Evolutionary conservation across 352 stramenopile species (phyloP), one percentile per base, ranked within the genome.

Genomic region (Pseudoperonospora humuli): DNA sequence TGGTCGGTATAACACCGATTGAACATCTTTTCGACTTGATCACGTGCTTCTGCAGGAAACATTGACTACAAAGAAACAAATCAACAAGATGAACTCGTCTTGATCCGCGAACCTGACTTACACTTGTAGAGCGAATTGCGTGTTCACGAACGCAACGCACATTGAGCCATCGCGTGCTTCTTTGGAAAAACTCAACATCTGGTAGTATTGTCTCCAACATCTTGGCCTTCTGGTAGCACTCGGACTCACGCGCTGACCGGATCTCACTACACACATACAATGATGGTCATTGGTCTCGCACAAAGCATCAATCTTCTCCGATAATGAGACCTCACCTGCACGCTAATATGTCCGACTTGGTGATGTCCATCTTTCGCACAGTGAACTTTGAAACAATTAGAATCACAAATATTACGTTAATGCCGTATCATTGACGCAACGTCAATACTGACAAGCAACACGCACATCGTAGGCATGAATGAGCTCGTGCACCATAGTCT

Each of bases 351-450:
- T 84, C 70, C 5, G 76, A 61, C 54, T 87, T 80, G 41, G 79
- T 87, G 45, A 91, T 87, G 50, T 91, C 79, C 79, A 91, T 91
- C 47, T 84, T 74, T 18, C 79, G 75, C 43, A 91, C 79, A 0
- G 73, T 83, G 42, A 87, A 91, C 79, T n/a, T n/a, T 91, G 37
- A 17, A 43, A 17, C 17, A 43, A 2, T n/a, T 5, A 5, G n/a
- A n/a, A 14, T 13, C 11, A 3, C 26, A 45, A 8, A 42, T 0
- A 19, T 25, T 34, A 18, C 14, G 29, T 19, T 15, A 46, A 7
- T 41, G 28, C 52, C 39, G 18, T n/a, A 10, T 34, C 13, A 34
- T 17, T 21, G 10, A 20, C n/a, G 13, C 45, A 53, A 33, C 46
- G 38, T 59, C 48, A 45, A 34, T 26, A 24, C 14, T 0, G 7